Base-by-base conservation (phyloP, 1,284 basidiomycete genomes). In the Ceratobasidium sp. region DNA sequence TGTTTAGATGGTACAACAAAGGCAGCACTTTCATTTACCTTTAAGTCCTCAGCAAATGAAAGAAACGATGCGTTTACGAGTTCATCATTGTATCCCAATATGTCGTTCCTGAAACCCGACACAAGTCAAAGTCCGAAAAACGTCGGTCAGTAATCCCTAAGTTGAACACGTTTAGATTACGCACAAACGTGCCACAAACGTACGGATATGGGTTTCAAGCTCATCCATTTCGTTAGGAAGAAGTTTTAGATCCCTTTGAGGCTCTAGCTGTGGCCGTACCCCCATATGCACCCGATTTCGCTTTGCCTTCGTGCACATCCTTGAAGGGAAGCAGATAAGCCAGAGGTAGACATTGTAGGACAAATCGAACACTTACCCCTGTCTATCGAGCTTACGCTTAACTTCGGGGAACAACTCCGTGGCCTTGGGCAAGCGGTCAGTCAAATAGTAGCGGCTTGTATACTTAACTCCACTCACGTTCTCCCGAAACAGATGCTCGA, bases 41-140 rank as follows among this genome's bases (percentile, higher is more conserved):
- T 86, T 56, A 91, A 78, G 76, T 91, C 88, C 0, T 83, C 84
- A 74, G 88, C 85, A 67, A 90, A 87, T 3, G 85, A 83, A 65
- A 82, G 73, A 58, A 90, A 87, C 1, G 87, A 87, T 0, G 84
- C 80, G 75, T 90, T 89, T 38, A 90, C 85, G 8, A 84, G 85
- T 73, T 90, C 88, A 68, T 90, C 73, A 8, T 34, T 71, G 53
- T 71, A 73, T 40, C 70, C 87, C 40, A 84, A 68, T 3, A 72
- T 53, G 22, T 69, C 43, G 25, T 52, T 68, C 29, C 65, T 67
- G 40, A 52, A 34, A n/a, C n/a, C n/a, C n/a, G n/a, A n/a, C n/a
- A n/a, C n/a, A n/a, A n/a, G n/a, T n/a, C n/a, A 17, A 8, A 29
- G 20, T 47, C 12, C n/a, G n/a, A n/a, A n/a, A n/a, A n/a, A n/a